A percentile compares a stretch with the other conserved stretches of the same genome.
Evolutionary conservation across 192 early-diverging fungal species (phyloP).

Genomic region (Linderina pennispora): DNA sequence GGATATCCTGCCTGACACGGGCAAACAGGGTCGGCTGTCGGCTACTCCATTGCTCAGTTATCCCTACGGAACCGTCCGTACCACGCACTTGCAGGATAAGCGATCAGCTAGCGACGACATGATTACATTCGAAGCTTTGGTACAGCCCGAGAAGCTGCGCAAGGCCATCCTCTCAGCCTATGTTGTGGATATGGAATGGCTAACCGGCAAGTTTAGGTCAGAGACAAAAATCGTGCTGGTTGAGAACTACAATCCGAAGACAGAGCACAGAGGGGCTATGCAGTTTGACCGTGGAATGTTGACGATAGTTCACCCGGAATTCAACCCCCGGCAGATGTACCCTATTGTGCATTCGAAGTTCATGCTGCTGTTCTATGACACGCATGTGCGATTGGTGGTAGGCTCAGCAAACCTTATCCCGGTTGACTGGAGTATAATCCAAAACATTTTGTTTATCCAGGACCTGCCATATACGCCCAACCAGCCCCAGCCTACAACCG

Average conservation of each 20-base stretch:
- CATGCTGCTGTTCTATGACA: slow-evolving; percentile 57
- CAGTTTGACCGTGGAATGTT: slow-evolving; percentile 16
- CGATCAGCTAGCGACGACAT: not conserved
- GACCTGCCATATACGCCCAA: slow-evolving; percentile 44
- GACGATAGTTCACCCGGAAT: slow-evolving; percentile 45
- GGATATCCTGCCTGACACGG: not conserved
- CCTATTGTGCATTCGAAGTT: slow-evolving; percentile 59
- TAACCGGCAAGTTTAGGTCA: slow-evolving; percentile 33
- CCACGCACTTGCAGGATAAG: not conserved
- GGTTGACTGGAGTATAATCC: slow-evolving; percentile 52
- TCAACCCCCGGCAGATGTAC: slow-evolving; percentile 31
- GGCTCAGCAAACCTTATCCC: slow-evolving; percentile 55
- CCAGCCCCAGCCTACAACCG: slow-evolving; percentile 1
- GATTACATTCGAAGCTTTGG: slow-evolving; percentile 3
- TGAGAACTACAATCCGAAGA: slow-evolving; percentile 8
- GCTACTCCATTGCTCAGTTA: not conserved
- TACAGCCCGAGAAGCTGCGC: slow-evolving; percentile 17
- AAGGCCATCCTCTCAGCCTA: slow-evolving; percentile 54
- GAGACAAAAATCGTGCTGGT: slow-evolving; percentile 31
- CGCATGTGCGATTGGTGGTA: slow-evolving; percentile 51
- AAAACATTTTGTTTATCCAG: slow-evolving; percentile 62
- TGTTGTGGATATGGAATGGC: slow-evolving; percentile 48
- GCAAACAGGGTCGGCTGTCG: not conserved
- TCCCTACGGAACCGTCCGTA: not conserved
- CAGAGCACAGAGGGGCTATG: slow-evolving; percentile 12